Conservation (phyloP, 176 grass and related monocot genomes). For the Themeda triandra region DNA sequence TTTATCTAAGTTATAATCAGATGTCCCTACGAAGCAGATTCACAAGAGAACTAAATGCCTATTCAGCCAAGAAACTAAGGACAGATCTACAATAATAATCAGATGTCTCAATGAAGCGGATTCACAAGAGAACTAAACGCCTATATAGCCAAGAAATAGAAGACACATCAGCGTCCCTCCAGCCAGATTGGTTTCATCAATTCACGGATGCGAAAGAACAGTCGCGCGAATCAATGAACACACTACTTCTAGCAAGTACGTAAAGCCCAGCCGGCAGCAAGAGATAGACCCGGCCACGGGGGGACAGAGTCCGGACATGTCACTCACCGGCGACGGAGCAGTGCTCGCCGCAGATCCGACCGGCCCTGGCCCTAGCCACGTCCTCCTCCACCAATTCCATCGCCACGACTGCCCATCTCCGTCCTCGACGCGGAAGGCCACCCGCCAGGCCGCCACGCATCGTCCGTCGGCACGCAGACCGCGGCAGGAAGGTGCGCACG, state of each 20-base stretch:
- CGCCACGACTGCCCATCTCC: neutral
- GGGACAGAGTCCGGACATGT: no score
- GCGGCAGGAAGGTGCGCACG: constrained; percentile 43
- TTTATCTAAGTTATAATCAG: neutral
- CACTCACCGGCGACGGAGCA: constrained; percentile 65
- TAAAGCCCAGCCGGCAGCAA: no score
- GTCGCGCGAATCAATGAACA: neutral
- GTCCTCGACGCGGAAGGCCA: constrained; percentile 19
- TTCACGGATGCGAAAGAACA: neutral
- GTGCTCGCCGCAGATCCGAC: constrained; percentile 57
- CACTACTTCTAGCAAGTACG: neutral
- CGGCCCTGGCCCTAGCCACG: constrained; percentile 33
- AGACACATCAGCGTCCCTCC: neutral
- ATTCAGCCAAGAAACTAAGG: no score
- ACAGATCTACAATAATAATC: neutral
- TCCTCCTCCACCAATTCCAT: constrained; percentile 80
- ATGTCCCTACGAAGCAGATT: neutral
- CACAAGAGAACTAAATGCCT: no score
- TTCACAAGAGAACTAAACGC: no score
- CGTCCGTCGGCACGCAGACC: constrained; percentile 5
- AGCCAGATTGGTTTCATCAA: neutral
- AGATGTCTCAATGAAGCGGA: neutral
- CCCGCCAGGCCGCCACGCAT: constrained; percentile 46
- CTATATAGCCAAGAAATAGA: neutral
- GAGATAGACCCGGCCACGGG: no score